phyloP scores from a whole-genome alignment of 202 grass and related monocot genomes.

The Musa balbisiana region DNA sequence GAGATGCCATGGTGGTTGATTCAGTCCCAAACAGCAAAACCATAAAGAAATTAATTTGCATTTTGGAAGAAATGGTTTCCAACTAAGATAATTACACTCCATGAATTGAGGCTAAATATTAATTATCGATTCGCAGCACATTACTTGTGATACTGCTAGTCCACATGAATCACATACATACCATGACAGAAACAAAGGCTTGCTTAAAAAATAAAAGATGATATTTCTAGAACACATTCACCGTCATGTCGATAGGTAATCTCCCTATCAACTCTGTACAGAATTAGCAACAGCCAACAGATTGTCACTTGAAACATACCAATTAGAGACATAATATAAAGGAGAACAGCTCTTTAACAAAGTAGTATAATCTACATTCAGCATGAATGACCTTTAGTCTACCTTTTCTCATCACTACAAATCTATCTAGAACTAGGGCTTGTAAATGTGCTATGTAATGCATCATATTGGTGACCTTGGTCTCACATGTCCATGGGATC shows the following conservation, averaged over 20 bases:
- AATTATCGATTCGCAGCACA: too few species aligned
- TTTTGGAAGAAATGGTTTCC: too few species aligned
- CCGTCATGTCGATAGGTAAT: not conserved
- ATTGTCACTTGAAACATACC: not conserved
- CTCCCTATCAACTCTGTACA: not conserved
- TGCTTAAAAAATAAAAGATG: not conserved
- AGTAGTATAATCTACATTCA: too few species aligned
- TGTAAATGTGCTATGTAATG: not conserved
- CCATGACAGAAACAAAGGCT: not conserved
- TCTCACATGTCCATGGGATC: constrained; percentile 93
- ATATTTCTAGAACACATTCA: not conserved
- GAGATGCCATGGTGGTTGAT: too few species aligned
- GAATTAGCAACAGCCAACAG: not conserved
- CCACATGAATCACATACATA: not conserved
- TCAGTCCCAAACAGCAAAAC: too few species aligned
- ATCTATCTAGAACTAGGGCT: not conserved
- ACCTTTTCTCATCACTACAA: not conserved
- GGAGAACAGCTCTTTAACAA: too few species aligned
- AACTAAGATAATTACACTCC: too few species aligned
- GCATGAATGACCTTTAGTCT: too few species aligned
- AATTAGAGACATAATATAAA: not conserved
- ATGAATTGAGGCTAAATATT: too few species aligned
- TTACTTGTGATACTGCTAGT: too few species aligned
- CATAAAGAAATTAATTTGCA: too few species aligned
- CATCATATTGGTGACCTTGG: not conserved